A percentile compares a stretch with the other conserved stretches of the same genome.
Conservation (phyloP, 1,284 basidiomycete genomes). For the Moesziomyces globuligerus region DNA sequence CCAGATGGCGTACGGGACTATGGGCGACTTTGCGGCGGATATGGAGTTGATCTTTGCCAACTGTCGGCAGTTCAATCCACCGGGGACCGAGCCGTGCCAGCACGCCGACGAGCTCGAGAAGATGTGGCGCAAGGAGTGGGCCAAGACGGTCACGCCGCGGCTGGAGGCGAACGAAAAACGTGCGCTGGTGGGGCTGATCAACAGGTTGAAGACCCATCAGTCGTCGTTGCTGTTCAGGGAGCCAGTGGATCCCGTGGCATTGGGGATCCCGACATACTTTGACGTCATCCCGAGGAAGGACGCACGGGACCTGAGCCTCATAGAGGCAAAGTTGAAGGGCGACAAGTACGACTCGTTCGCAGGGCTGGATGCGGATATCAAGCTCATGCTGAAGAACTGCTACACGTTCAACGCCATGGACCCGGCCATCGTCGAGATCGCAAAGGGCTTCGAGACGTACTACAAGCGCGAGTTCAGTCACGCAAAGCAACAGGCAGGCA, state of each 20-base stretch:
- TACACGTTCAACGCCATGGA: conserved; percentile 83
- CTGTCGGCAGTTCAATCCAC: conserved; percentile 71
- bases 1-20: conserved; percentile 51
- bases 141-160: conserved; percentile 78
- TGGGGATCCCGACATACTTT: conserved; percentile 84
- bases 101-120: conserved; percentile 80
- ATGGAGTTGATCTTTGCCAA: conserved; percentile 87
- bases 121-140: conserved; percentile 86
- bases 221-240: conserved; percentile 69
- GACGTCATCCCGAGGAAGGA: conserved; percentile 83
- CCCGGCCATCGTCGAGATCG: conserved; percentile 76
- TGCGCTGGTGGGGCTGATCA: conserved; percentile 78
- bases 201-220: conserved; percentile 68
- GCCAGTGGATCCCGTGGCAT: conserved; percentile 75
- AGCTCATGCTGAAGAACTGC: conserved; percentile 86
- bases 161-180: conserved; percentile 84
- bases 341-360: conserved; percentile 84
- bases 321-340: conserved; percentile 81
- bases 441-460: conserved; percentile 65
- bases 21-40: conserved; percentile 78
- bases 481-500: conserved; percentile 36
- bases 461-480: conserved; percentile 60
- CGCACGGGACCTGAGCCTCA: conserved; percentile 85
- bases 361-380: conserved; percentile 81
- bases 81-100: conserved; percentile 76